These are phyloP conservation scores for Haplosporangium gracile DNA, from an alignment of 192 early-diverging fungal species.

Conservation along the genomic window DNA sequence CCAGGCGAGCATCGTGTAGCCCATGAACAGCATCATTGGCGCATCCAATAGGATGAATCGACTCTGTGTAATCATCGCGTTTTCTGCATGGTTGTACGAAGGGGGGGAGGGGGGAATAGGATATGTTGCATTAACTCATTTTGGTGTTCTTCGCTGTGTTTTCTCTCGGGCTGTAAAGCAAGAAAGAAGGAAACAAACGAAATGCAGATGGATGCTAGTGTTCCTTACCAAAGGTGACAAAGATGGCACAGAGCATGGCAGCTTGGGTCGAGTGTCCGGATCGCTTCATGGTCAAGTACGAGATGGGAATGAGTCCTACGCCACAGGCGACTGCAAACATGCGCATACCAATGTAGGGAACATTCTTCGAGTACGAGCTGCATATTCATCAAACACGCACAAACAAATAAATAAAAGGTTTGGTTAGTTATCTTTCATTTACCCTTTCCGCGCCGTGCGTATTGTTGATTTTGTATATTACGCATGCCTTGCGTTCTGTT, in stretches of 20 bases:
- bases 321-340: conserved; percentile 84
- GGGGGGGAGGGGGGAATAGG: too few relatives aligned
- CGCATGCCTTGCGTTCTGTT: background rate
- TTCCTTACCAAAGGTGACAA: conserved; percentile 83
- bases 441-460: background rate
- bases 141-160: background rate
- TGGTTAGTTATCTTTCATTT: background rate
- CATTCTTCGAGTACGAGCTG: conserved; percentile 78
- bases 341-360: conserved; percentile 92
- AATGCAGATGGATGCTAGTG: too few relatives aligned
- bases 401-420: background rate
- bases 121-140: background rate
- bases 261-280: conserved; percentile 85
- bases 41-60: conserved; percentile 93
- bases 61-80: conserved; percentile 90
- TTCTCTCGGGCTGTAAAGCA: background rate
- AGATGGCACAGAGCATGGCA: conserved; percentile 79
- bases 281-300: conserved; percentile 85
- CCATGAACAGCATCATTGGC: conserved; percentile 91
- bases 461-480: too few relatives aligned
- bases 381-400: background rate
- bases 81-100: conserved; percentile 68
- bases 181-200: background rate
- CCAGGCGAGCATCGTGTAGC: conserved; percentile 85
- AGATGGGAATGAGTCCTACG: conserved; percentile 83